Evolutionary conservation across 176 grass and related monocot species (phyloP).

Genomic region (Aegilops longissima): DNA sequence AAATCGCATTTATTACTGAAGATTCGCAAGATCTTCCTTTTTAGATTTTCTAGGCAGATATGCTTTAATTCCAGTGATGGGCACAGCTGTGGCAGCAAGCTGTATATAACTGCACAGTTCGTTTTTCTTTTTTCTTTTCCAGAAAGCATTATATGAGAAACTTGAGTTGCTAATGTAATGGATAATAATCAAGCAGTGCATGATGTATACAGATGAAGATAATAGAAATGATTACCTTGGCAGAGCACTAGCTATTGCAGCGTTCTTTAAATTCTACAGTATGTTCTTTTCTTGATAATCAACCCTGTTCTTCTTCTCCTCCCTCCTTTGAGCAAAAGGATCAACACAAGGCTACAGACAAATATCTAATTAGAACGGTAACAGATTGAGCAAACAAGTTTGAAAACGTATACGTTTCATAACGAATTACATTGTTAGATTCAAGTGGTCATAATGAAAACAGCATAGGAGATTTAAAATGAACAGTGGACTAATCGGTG

Average conservation of each 20-base stretch:
- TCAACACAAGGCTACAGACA: conserved; percentile 54
- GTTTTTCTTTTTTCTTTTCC: background rate
- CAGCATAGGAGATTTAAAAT: background rate
- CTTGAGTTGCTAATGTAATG: background rate
- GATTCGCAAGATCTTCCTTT: conserved; percentile 75
- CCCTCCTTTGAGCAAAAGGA: conserved; percentile 74
- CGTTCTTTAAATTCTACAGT: conserved; percentile 55
- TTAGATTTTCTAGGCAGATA: conserved; percentile 63
- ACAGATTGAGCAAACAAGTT: background rate
- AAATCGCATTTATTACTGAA: background rate
- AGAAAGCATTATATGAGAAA: conserved; percentile 8
- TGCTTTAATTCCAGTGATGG: conserved; percentile 69
- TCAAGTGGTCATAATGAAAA: background rate
- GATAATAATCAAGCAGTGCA: background rate
- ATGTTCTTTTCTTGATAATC: conserved; percentile 91
- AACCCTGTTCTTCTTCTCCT: conserved; percentile 70
- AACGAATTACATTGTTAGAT: background rate
- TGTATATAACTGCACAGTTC: conserved; percentile 68
- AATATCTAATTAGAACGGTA: background rate
- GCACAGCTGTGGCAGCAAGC: conserved; percentile 69
- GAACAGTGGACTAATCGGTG: background rate
- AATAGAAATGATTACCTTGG: conserved; percentile 59
- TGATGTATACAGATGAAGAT: background rate
- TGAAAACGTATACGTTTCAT: background rate
- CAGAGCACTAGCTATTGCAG: conserved; percentile 68